These are phyloP conservation scores for Anthracocystis walkeri DNA, from an alignment of 1,284 basidiomycete species.

Conservation along the genomic window DNA sequence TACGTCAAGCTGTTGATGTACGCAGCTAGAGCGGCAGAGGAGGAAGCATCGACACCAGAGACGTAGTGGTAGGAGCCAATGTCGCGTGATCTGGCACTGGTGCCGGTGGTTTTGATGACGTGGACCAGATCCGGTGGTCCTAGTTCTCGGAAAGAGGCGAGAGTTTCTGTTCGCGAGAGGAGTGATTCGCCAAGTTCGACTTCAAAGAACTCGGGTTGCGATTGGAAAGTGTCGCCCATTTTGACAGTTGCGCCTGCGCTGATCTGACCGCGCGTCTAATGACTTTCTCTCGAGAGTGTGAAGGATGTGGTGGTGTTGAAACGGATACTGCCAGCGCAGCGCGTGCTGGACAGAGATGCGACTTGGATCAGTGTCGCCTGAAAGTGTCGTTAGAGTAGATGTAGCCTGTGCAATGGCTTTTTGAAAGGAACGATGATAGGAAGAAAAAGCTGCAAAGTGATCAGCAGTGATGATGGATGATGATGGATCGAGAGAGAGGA, in stretches of 20 bases:
- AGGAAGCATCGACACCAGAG: conserved; percentile 96
- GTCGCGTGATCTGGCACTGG: conserved; percentile 81
- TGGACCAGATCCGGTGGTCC: conserved; percentile 97
- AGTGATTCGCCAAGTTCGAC: conserved; percentile 90
- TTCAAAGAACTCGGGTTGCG: conserved; percentile 73
- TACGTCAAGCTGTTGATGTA: conserved; percentile 98
- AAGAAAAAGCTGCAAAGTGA: background rate
- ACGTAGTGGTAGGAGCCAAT: conserved; percentile 71
- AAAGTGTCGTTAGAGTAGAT: background rate
- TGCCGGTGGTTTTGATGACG: conserved; percentile 85
- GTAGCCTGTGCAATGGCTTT: background rate
- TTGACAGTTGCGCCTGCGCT: background rate
- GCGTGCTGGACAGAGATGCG: background rate
- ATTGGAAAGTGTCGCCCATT: conserved; percentile 66
- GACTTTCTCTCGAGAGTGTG: background rate
- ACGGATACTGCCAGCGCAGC: background rate
- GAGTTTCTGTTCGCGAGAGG: conserved; percentile 87
- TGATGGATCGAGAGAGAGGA: too few relatives aligned
- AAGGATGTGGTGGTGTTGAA: background rate
- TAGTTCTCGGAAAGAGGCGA: conserved; percentile 93
- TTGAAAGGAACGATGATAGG: background rate
- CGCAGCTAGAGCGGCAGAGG: conserved; percentile 94
- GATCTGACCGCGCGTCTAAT: background rate
- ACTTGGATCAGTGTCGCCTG: background rate
- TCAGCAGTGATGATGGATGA: background rate